A percentile compares a stretch with the other conserved stretches of the same genome.
Evolutionary conservation across 441 rosid species (phyloP).

Genomic region (Aquilaria agallochum): DNA sequence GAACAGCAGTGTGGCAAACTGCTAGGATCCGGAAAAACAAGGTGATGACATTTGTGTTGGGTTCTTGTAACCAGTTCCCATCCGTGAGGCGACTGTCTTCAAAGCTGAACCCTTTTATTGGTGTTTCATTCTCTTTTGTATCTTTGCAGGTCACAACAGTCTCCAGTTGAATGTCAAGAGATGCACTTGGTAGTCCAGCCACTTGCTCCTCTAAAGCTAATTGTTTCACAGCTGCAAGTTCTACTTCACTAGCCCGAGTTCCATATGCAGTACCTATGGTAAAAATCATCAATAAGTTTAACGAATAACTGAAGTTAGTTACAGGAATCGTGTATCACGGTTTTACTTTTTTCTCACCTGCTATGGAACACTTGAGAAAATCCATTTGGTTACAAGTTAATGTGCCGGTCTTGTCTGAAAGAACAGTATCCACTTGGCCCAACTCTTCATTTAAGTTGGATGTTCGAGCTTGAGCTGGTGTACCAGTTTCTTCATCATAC

Average conservation of each 20-base stretch:
- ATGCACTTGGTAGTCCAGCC: slow-evolving; percentile 15
- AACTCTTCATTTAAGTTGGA: slow-evolving; percentile 82
- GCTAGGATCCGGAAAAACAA: slow-evolving; percentile 75
- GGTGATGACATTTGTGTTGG: slow-evolving; percentile 36
- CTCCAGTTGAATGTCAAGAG: slow-evolving; percentile 19
- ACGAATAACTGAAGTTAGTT: too few species aligned
- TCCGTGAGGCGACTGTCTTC: slow-evolving; percentile 58
- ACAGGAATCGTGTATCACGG: too few species aligned
- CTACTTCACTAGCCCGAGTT: slow-evolving; percentile 14
- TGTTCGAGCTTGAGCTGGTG: slow-evolving; percentile 64
- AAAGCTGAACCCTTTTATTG: slow-evolving; percentile 72
- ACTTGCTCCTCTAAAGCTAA: slow-evolving; percentile 18
- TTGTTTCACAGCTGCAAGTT: slow-evolving; percentile 18
- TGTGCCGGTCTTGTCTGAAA: slow-evolving; percentile 86
- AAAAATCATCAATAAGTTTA: slow-evolving; percentile 29
- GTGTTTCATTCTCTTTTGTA: slow-evolving; percentile 13
- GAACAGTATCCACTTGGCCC: slow-evolving; percentile 75
- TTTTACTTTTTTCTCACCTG: slow-evolving; percentile 45
- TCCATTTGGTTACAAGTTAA: slow-evolving; percentile 93
- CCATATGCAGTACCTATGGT: slow-evolving; percentile 14
- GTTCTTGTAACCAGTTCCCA: slow-evolving; percentile 45
- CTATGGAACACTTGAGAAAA: slow-evolving; percentile 77
- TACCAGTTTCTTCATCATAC: slow-evolving; percentile 53
- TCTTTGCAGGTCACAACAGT: slow-evolving; percentile 12
- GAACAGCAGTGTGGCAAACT: slow-evolving; percentile 77